Percentiles rank a stretch among this genome's conserved stretches.
Conservation (phyloP, 106 monocot genomes). For the Dioscorea zingiberensis region DNA sequence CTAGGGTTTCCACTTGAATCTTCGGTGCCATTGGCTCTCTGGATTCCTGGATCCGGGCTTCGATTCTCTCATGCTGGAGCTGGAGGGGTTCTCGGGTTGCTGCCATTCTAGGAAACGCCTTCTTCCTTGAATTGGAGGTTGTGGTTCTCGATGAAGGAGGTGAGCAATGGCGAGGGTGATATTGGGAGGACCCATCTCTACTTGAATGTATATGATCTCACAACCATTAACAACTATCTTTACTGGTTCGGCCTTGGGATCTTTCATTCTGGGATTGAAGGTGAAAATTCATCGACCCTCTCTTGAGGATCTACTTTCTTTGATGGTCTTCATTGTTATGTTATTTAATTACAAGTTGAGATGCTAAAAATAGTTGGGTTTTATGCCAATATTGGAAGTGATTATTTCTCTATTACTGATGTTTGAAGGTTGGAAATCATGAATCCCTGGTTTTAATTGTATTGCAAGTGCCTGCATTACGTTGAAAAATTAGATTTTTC, state of each 20-base stretch:
- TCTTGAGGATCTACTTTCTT: neutral
- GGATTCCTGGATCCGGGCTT: no score
- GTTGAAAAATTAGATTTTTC: no score
- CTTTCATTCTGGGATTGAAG: slow-evolving; percentile 94
- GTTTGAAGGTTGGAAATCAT: no score
- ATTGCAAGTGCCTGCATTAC: no score
- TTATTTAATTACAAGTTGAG: neutral
- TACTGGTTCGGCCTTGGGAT: slow-evolving; percentile 82
- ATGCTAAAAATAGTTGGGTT: no score
- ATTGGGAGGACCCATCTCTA: slow-evolving; percentile 27
- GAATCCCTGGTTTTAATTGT: no score
- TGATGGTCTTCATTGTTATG: neutral
- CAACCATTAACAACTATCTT: slow-evolving; percentile 64
- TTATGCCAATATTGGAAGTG: no score
- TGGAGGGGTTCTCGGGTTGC: no score
- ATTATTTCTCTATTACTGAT: no score
- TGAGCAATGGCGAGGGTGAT: neutral
- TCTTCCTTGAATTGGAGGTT: neutral
- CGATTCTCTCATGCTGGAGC: no score
- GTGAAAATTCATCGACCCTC: slow-evolving; percentile 16
- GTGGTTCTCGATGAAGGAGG: slow-evolving; percentile 6
- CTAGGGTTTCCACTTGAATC: slow-evolving; percentile 10
- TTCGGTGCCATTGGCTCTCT: no score
- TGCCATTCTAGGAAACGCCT: neutral
- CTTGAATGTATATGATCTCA: slow-evolving; percentile 84